Base-by-base conservation (phyloP, 495 filamentous ascomycete genomes). In the Penicillium arizonense region DNA sequence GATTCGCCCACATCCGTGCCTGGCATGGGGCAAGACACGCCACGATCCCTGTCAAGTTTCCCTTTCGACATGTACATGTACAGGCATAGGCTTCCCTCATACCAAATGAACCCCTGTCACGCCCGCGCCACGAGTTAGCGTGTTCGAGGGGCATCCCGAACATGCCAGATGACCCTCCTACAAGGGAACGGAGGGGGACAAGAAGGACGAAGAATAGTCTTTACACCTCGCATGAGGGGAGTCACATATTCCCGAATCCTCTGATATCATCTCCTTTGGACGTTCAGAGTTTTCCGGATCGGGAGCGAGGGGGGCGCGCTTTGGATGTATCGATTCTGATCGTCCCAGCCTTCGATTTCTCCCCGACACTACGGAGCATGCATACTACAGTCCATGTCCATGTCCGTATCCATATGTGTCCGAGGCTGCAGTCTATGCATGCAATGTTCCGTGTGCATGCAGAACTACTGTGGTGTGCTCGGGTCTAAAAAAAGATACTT, bases 71-170 rank as follows among this genome's bases (percentile, higher is more conserved):
- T 21, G 13, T 21, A 20, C 11, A 32, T 11, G 18, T 45, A 8
- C 28, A 32, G 10, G 46, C 48, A 42, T 21, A 37, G 49, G 41
- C 47, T 44, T 36, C 46, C 45, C 56, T 49, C 56, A 57, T 55
- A 44, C 57, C 58, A 61, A 58, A 54, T 52, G 52, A 56, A 48
- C 53, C 28, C 58, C 59, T 62, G 59, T 65, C 53, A 59, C 54
- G 44, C 47, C 23, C 51, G 46, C 49, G 48, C 49, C 60, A 59
- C 58, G 61, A 52, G 53, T 50, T 44, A 55, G 53, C 58, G 58
- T 61, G 51, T 60, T 61, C 57, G 49, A 59, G 53, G 57, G 43
- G 42, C 41, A 30, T n/a, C 10, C 14, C 12, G 21, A 33, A 50
- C 44, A 52, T 53, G 8, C 56, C 51, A 41, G 50, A 54, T 49